Percentiles rank a stretch among this genome's conserved stretches.
phyloP scores from a whole-genome alignment of 768 basidiomycete species.

The Lentinula sp. region DNA sequence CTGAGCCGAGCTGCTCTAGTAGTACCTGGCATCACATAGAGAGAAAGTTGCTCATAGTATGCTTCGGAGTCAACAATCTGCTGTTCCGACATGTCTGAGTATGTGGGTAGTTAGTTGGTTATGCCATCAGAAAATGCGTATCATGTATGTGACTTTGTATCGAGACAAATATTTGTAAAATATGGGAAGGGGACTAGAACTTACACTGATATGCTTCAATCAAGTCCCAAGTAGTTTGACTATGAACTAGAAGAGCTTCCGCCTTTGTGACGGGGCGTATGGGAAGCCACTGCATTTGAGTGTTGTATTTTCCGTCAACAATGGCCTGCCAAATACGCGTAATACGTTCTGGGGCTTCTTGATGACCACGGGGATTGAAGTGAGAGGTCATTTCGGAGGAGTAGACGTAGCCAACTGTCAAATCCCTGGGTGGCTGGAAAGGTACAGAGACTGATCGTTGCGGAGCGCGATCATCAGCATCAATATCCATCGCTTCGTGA shows the following conservation, averaged over 20 bases:
- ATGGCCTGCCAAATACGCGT: constrained; percentile 66
- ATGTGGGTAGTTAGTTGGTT: not conserved
- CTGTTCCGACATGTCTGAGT: constrained; percentile 65
- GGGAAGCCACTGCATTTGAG: constrained; percentile 65
- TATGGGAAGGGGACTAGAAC: constrained; percentile 21
- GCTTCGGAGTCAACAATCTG: constrained; percentile 68
- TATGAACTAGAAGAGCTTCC: constrained; percentile 88
- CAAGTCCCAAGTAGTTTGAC: constrained; percentile 88
- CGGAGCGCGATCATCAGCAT: not conserved
- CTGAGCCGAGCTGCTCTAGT: constrained; percentile 82
- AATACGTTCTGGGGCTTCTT: constrained; percentile 84
- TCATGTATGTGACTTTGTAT: not conserved
- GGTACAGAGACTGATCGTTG: constrained; percentile 34
- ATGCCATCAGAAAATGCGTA: not conserved
- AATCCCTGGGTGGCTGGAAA: constrained; percentile 3
- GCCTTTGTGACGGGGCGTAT: constrained; percentile 68
- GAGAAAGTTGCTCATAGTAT: constrained; percentile 87
- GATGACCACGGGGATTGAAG: constrained; percentile 49
- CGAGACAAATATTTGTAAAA: not conserved
- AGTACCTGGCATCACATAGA: constrained; percentile 86
- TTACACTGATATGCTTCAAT: constrained; percentile 78
- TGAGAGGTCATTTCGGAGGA: constrained; percentile 85
- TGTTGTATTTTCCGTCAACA: constrained; percentile 47
- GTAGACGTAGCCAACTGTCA: constrained; percentile 80
- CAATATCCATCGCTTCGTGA: not conserved